Conservation (phyloP, 2,329 filamentous ascomycete genomes). For the Cladosporium sp. region DNA sequence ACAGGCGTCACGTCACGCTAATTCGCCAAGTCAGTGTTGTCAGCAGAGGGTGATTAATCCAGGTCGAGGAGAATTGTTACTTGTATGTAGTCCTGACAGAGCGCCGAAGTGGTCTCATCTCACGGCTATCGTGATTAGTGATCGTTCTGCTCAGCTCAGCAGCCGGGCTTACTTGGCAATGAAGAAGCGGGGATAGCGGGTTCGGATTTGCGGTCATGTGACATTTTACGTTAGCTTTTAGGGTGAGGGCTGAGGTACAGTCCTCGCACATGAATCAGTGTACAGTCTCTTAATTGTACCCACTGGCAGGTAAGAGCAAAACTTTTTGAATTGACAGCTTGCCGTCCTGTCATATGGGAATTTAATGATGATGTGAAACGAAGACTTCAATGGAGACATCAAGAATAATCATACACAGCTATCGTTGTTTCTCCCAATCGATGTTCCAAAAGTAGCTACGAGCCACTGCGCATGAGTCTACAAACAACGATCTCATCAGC, state of each 20-base stretch:
- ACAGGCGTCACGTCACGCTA: conserved; percentile 9
- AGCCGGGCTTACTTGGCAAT: neutral
- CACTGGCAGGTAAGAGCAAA: too few species aligned
- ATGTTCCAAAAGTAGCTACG: neutral
- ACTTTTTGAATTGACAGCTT: too few species aligned
- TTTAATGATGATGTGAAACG: neutral
- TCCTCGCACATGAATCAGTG: neutral
- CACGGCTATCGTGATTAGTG: neutral
- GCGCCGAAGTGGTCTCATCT: neutral
- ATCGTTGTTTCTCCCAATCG: neutral
- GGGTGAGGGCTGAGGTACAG: neutral
- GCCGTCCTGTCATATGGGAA: neutral
- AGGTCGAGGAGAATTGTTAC: neutral
- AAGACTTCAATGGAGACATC: neutral
- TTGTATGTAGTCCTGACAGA: neutral
- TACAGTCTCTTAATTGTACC: too few species aligned
- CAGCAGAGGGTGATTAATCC: conserved; percentile 13
- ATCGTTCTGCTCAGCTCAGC: conserved; percentile 1
- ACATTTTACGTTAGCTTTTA: neutral
- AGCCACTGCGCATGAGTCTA: neutral
- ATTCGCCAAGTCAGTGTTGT: neutral
- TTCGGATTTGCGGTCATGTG: neutral
- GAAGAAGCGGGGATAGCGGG: neutral
- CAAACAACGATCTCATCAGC: neutral
- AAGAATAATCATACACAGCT: neutral